A percentile compares a stretch with the other conserved stretches of the same genome.
Conservation (phyloP, 257 asterid genomes). For the Penstemon newberryi region DNA sequence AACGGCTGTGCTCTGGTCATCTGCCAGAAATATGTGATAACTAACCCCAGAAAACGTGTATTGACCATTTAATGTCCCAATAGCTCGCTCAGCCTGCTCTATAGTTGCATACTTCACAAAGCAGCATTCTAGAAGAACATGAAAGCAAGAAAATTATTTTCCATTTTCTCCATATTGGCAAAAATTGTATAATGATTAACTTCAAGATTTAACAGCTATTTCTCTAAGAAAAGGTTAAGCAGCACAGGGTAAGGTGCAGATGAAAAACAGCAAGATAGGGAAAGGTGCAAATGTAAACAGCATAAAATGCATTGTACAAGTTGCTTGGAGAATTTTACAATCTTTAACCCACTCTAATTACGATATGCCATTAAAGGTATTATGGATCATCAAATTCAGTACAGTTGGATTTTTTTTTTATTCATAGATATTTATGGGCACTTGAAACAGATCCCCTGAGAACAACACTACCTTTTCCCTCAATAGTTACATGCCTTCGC, state of each 20-base stretch:
- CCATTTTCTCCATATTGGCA: not conserved
- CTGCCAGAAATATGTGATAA: conserved; percentile 26
- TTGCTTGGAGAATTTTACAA: conserved; percentile 1
- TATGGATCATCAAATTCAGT: conserved; percentile 3
- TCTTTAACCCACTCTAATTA: conserved; percentile 4
- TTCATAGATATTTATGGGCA: not conserved
- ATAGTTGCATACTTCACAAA: conserved; percentile 77
- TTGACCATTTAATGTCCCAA: conserved; percentile 52
- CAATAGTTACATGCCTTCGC: conserved; percentile 2
- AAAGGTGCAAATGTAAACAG: conserved; percentile 11
- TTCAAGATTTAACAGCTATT: conserved; percentile 14
- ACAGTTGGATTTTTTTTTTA: not conserved
- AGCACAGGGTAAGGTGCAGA: not conserved
- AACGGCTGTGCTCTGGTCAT: conserved; percentile 10
- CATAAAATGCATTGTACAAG: conserved; percentile 1
- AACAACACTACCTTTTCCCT: not conserved
- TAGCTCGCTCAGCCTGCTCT: conserved; percentile 82
- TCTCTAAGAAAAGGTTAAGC: too few species aligned
- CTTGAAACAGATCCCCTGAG: conserved; percentile 1
- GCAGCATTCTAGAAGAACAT: conserved; percentile 60
- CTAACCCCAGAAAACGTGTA: conserved; percentile 84
- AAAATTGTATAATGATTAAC: conserved; percentile 10
- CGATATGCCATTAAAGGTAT: not conserved
- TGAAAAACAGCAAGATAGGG: conserved; percentile 7
- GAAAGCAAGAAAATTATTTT: conserved; percentile 14